Conservation (phyloP, 306 rosid species). For the Glycine latifolia region DNA sequence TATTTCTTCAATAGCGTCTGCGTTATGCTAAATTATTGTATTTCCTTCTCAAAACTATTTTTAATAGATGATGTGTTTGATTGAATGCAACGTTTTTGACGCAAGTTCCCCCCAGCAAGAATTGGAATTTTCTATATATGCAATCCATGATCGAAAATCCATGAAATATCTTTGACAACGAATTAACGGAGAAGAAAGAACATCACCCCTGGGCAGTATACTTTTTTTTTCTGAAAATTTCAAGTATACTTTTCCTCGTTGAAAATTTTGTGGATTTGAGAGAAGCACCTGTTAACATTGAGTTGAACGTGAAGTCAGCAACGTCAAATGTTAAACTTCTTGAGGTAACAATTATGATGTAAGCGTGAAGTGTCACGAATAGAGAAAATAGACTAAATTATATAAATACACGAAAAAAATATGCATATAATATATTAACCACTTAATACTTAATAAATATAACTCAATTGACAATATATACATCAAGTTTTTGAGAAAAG, state of each 20-base stretch:
- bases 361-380: conserved; percentile 35
- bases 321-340: conserved; percentile 11
- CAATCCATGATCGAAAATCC: conserved; percentile 9
- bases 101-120: neutral
- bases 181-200: neutral
- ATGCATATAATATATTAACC: neutral
- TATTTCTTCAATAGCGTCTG: neutral
- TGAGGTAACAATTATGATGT: conserved; percentile 28
- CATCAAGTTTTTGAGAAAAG: too few relatives aligned
- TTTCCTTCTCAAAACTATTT: conserved; percentile 3
- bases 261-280: conserved; percentile 12
- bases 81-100: conserved; percentile 34
- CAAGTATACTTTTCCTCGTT: neutral
- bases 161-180: neutral
- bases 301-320: conserved; percentile 34
- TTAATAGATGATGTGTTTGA: neutral
- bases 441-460: too few relatives aligned
- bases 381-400: neutral
- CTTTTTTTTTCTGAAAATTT: neutral
- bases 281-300: conserved; percentile 32
- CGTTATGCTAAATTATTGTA: neutral
- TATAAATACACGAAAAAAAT: neutral
- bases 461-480: too few relatives aligned
- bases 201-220: too few relatives aligned
- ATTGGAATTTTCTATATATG: neutral